A percentile compares a stretch with the other conserved stretches of the same genome.
Conservation (phyloP, 2,329 filamentous ascomycete genomes). For the Neonectria faginata region DNA sequence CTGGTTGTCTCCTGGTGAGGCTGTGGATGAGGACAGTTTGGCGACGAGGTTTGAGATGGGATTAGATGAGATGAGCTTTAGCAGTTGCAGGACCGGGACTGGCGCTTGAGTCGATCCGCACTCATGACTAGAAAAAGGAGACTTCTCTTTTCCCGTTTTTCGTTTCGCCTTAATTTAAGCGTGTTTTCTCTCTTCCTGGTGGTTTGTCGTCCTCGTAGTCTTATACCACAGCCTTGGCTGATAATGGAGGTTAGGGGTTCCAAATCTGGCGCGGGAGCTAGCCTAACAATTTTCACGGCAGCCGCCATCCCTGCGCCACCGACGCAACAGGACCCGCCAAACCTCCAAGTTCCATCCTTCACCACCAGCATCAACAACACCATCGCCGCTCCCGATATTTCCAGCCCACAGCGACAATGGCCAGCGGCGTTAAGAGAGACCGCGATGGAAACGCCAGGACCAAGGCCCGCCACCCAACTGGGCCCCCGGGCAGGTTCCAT, state of each 20-base stretch:
- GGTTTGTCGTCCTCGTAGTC: constrained; percentile 15
- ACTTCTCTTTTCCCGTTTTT: constrained; percentile 1
- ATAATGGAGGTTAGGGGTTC: constrained; percentile 21
- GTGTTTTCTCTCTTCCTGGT: neutral
- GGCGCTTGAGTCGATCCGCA: neutral
- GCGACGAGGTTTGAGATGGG: constrained; percentile 32
- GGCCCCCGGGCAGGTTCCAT: constrained; percentile 62
- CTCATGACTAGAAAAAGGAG: constrained; percentile 30
- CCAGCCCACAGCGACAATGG: constrained; percentile 37
- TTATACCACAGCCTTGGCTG: constrained; percentile 25
- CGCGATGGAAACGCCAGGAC: constrained; percentile 61
- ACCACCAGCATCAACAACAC: constrained; percentile 36
- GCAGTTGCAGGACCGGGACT: constrained; percentile 4
- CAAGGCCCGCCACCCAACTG: constrained; percentile 51
- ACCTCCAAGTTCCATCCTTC: constrained; percentile 31
- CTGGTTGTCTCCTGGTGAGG: constrained; percentile 15
- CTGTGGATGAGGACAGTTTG: constrained; percentile 42
- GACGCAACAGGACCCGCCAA: constrained; percentile 17
- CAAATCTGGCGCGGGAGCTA: constrained; percentile 30
- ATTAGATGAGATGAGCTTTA: constrained; percentile 10
- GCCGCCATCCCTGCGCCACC: constrained; percentile 37
- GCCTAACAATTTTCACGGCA: constrained; percentile 40
- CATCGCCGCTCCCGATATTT: neutral
- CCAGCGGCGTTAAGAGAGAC: constrained; percentile 64
- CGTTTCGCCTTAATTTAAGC: neutral